Percentiles rank a stretch among this genome's conserved stretches.
These are phyloP conservation scores for Xylariaceae sp. DNA, from an alignment of 2,329 filamentous ascomycete species.

Conservation along the genomic window DNA sequence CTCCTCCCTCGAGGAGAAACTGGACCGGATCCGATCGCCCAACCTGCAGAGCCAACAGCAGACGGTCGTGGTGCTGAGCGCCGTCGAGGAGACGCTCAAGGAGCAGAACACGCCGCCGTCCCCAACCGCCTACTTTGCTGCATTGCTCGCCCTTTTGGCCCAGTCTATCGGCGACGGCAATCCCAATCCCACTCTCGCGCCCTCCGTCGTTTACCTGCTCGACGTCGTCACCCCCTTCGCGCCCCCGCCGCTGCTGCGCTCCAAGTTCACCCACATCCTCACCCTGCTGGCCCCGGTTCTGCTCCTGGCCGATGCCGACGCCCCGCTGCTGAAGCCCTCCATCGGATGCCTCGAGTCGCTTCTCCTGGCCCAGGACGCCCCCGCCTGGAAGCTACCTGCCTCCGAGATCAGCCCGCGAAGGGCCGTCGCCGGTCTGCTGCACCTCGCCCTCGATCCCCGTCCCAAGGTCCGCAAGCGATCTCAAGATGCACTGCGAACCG, in stretches of 20 bases:
- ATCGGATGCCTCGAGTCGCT: constrained; percentile 94
- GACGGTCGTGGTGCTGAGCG: constrained; percentile 83
- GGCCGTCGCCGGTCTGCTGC: constrained; percentile 81
- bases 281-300: constrained; percentile 81
- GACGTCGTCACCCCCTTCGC: constrained; percentile 85
- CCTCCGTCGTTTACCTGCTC: constrained; percentile 90
- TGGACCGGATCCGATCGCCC: constrained; percentile 95
- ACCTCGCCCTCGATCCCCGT: constrained; percentile 78
- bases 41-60: constrained; percentile 95
- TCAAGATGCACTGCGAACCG: constrained; percentile 80
- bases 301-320: constrained; percentile 76
- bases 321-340: constrained; percentile 79
- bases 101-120: constrained; percentile 82
- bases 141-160: constrained; percentile 82
- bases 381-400: constrained; percentile 83
- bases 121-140: constrained; percentile 90
- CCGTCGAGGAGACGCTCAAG: constrained; percentile 88
- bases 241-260: constrained; percentile 81
- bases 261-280: constrained; percentile 94
- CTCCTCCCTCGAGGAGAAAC: constrained; percentile 71
- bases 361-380: constrained; percentile 80
- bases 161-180: constrained; percentile 69
- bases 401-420: constrained; percentile 81
- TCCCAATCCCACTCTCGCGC: constrained; percentile 77
- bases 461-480: constrained; percentile 94